phyloP scores from a whole-genome alignment of 1,284 basidiomycete species.

The Bondarzewia mesenterica region DNA sequence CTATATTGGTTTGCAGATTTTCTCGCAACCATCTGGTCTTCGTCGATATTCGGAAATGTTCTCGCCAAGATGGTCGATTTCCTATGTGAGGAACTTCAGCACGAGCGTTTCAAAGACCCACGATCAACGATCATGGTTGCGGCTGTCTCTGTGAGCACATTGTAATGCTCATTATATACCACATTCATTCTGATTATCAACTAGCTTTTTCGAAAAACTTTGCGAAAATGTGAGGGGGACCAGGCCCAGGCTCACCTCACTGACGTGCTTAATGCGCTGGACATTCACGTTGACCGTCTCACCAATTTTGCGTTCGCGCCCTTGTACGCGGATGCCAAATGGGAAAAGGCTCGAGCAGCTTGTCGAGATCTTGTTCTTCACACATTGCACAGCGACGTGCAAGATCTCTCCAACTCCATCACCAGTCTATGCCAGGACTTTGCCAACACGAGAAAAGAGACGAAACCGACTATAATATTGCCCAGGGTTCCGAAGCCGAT shows the following conservation, averaged over 20 bases:
- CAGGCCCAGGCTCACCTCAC: constrained; percentile 21
- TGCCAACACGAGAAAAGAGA: constrained; percentile 18
- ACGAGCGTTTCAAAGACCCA: constrained; percentile 53
- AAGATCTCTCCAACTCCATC: constrained; percentile 31
- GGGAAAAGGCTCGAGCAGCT: constrained; percentile 39
- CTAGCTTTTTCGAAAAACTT: constrained; percentile 14
- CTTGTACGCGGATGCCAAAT: constrained; percentile 34
- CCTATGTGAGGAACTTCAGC: constrained; percentile 71
- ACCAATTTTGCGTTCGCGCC: constrained; percentile 53
- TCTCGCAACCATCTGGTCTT: constrained; percentile 43
- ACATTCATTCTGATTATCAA: constrained; percentile 1
- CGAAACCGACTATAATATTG: constrained; percentile 12
- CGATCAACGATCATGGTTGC: constrained; percentile 52
- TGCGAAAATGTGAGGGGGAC: constrained; percentile 17
- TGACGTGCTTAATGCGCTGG: constrained; percentile 34
- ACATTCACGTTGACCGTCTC: constrained; percentile 52
- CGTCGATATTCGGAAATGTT: constrained; percentile 51
- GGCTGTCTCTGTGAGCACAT: constrained; percentile 51
- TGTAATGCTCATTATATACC: not conserved
- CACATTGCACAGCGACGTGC: constrained; percentile 37
- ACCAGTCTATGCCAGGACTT: constrained; percentile 30
- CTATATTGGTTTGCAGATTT: constrained; percentile 52
- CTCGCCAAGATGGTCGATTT: constrained; percentile 64
- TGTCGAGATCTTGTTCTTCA: constrained; percentile 39
- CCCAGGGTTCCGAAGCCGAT: constrained; percentile 45